A percentile compares a stretch with the other conserved stretches of the same genome.
These are phyloP conservation scores for Prunus persica DNA, from an alignment of 306 rosid species.

Conservation along the genomic window DNA sequence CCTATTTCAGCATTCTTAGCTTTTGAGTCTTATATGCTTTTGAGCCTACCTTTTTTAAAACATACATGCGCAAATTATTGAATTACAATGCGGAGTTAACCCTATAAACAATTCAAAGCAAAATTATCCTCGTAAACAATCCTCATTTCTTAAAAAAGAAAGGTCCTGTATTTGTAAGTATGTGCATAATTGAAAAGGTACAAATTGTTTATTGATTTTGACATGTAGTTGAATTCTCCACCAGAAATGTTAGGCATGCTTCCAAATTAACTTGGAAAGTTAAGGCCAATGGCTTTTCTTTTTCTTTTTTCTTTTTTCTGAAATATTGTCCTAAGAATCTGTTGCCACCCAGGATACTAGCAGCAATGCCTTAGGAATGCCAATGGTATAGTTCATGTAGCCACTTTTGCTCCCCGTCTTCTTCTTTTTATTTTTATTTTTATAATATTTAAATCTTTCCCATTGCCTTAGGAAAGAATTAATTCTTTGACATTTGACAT, in stretches of 20 bases:
- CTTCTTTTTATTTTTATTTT: background rate
- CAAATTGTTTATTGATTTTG: slow-evolving; percentile 10
- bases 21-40: too few species aligned
- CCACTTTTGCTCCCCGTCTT: background rate
- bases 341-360: background rate
- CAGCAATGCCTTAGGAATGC: background rate
- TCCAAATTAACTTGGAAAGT: slow-evolving; percentile 8
- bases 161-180: too few species aligned
- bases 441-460: background rate
- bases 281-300: slow-evolving; percentile 1
- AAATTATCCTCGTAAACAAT: too few species aligned
- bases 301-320: background rate
- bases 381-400: background rate
- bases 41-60: too few species aligned
- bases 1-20: too few species aligned
- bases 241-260: slow-evolving; percentile 26
- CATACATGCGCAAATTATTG: too few species aligned
- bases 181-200: too few species aligned
- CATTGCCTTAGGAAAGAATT: slow-evolving; percentile 39
- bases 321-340: slow-evolving; percentile 17
- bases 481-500: slow-evolving; percentile 44
- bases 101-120: too few species aligned
- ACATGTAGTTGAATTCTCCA: slow-evolving; percentile 18
- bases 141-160: too few species aligned
- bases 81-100: too few species aligned